These are phyloP conservation scores for Hyaloscypha bicolor DNA, from an alignment of 495 filamentous ascomycete genomes.

Conservation along the genomic window DNA sequence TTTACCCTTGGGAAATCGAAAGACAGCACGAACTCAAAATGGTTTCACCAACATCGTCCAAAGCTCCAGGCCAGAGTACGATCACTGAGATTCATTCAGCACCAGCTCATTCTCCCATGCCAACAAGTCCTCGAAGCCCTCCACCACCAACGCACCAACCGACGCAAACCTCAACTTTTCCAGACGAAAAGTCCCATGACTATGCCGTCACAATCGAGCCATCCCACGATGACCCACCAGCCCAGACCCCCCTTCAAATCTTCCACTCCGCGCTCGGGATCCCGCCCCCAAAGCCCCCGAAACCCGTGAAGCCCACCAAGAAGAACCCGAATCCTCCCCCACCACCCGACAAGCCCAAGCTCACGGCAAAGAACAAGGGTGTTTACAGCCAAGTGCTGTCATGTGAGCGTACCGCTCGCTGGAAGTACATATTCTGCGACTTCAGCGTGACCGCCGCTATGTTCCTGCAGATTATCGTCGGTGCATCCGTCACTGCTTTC, in stretches of 20 bases:
- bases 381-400: constrained; percentile 24
- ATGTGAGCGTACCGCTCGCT: constrained; percentile 6
- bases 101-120: not conserved
- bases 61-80: not conserved
- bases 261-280: constrained; percentile 26
- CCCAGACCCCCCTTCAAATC: not conserved
- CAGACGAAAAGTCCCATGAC: not conserved
- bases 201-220: not conserved
- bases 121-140: not conserved
- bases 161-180: not conserved
- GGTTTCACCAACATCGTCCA: not conserved
- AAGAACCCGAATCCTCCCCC: constrained; percentile 2
- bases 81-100: not conserved
- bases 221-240: not conserved
- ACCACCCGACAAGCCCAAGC: constrained; percentile 8
- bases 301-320: constrained; percentile 9
- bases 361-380: constrained; percentile 21
- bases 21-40: not conserved
- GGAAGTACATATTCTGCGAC: constrained; percentile 22
- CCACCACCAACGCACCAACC: not conserved
- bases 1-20: not conserved
- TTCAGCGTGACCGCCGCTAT: constrained; percentile 16
- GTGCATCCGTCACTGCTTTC: constrained; percentile 36
- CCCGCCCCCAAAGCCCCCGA: constrained; percentile 9
- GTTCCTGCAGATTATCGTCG: constrained; percentile 37